Evolutionary conservation across 1,284 basidiomycete species (phyloP).

Genomic region (Ceratobasidium theobromae): DNA sequence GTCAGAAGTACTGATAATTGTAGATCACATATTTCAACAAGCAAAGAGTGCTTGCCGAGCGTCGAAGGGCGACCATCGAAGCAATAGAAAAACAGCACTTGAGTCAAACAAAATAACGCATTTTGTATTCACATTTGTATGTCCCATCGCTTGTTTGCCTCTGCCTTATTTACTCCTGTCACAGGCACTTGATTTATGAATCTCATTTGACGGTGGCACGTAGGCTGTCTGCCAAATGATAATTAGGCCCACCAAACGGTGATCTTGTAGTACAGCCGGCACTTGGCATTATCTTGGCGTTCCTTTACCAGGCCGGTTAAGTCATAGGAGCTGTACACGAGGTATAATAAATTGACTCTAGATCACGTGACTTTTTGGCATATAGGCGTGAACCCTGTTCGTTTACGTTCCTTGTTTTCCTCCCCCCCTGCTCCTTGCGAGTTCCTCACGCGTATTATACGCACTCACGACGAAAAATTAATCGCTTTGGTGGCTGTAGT

Average conservation of each 20-base stretch:
- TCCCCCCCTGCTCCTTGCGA: background rate
- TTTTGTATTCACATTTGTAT: background rate
- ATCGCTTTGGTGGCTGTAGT: conserved; percentile 8
- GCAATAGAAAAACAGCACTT: conserved; percentile 29
- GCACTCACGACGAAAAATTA: conserved; percentile 14
- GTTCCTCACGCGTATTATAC: conserved; percentile 19
- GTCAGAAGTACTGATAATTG: background rate
- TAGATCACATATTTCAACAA: conserved; percentile 86
- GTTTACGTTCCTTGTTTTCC: background rate
- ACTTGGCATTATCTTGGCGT: no score
- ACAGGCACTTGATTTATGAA: no score
- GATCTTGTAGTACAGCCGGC: no score
- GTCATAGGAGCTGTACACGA: no score
- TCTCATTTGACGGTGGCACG: no score
- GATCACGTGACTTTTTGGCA: conserved; percentile 13
- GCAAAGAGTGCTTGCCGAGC: conserved; percentile 69
- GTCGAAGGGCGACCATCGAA: conserved; percentile 54
- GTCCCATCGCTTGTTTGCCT: background rate
- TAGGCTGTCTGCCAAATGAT: no score
- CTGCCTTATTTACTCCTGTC: background rate
- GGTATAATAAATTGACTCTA: no score
- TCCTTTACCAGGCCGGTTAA: no score
- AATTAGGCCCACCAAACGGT: no score
- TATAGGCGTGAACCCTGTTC: conserved; percentile 23
- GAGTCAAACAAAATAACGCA: conserved; percentile 4